Evolutionary conservation across 179 eudicot species (phyloP).

Genomic region (Silene noctiflora): DNA sequence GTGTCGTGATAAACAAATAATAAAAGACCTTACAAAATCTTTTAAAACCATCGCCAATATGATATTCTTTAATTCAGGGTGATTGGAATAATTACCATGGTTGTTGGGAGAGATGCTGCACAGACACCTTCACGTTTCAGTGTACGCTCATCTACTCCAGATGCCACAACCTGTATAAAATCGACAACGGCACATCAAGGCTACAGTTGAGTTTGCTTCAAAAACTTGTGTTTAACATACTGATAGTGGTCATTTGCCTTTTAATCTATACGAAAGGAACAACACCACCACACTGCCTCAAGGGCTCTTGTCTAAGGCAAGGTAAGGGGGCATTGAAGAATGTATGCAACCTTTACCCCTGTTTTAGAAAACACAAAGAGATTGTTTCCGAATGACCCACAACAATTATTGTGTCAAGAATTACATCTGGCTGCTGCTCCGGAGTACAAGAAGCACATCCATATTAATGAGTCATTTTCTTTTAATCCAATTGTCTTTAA

Average conservation of each 20-base stretch:
- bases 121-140: conserved; percentile 97
- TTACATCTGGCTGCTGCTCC: background rate
- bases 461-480: background rate
- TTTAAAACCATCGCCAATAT: background rate
- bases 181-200: background rate
- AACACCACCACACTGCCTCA: background rate
- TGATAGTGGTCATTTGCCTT: background rate
- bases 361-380: background rate
- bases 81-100: conserved; percentile 54
- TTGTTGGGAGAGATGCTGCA: conserved; percentile 97
- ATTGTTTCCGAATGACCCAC: background rate
- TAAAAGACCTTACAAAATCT: background rate
- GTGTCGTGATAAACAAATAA: background rate
- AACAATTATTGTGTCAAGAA: background rate
- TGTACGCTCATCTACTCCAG: conserved; percentile 95
- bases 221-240: background rate
- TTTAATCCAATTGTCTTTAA: background rate
- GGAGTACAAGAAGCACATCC: background rate
- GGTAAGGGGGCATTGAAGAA: background rate
- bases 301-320: background rate
- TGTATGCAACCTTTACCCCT: background rate
- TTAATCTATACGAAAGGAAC: background rate
- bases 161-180: conserved; percentile 75
- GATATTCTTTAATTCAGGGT: background rate
- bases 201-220: background rate